A percentile compares a stretch with the other conserved stretches of the same genome.
These are phyloP conservation scores for Penicillium ucsense DNA, from an alignment of 495 filamentous ascomycete species.

Conservation along the genomic window DNA sequence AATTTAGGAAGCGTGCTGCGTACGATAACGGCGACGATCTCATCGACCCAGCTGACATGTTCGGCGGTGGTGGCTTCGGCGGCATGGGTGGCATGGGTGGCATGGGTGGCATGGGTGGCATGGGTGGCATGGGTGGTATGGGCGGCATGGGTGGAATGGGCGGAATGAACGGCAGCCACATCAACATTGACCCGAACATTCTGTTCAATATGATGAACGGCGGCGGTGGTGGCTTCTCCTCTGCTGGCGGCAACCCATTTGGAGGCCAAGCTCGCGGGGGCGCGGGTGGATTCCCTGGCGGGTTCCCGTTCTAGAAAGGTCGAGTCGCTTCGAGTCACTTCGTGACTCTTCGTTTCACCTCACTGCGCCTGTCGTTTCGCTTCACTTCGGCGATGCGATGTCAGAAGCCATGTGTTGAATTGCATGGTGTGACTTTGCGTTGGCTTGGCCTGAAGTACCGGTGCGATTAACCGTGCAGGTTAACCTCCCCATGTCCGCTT, in stretches of 20 bases:
- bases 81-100: slow-evolving; percentile 45
- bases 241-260: slow-evolving; percentile 36
- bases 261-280: slow-evolving; percentile 22
- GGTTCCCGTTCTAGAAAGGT: slow-evolving; percentile 30
- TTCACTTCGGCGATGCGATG: neutral
- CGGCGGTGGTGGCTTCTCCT: slow-evolving; percentile 32
- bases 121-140: slow-evolving; percentile 45
- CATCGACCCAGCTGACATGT: slow-evolving; percentile 82
- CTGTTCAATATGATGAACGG: slow-evolving; percentile 2
- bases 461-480: too few relatives aligned
- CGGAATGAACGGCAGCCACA: slow-evolving; percentile 26
- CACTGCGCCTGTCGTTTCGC: neutral
- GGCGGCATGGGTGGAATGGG: slow-evolving; percentile 34
- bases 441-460: too few relatives aligned
- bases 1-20: slow-evolving; percentile 60
- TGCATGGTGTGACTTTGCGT: too few relatives aligned
- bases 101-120: slow-evolving; percentile 46
- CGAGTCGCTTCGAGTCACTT: neutral
- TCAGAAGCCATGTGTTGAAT: too few relatives aligned
- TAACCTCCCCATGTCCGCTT: too few relatives aligned
- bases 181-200: too few relatives aligned
- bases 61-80: slow-evolving; percentile 54
- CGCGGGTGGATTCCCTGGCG: slow-evolving; percentile 29
- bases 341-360: neutral
- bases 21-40: slow-evolving; percentile 93